phyloP scores from a whole-genome alignment of 768 basidiomycete species.

The Gelatoporia subvermispora region DNA sequence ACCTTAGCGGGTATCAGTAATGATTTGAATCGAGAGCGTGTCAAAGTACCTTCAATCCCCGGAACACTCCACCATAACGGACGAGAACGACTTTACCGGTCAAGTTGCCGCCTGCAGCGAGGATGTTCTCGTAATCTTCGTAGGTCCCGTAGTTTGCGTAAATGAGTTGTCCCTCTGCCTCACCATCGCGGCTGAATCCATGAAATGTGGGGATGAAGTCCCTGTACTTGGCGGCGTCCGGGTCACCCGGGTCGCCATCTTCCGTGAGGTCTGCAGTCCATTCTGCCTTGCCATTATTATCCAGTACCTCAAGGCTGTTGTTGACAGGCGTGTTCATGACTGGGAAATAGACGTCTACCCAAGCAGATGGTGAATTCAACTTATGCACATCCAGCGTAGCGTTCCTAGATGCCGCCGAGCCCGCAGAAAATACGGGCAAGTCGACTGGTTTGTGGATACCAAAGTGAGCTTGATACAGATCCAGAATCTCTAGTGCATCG shows the following conservation, averaged over 20 bases:
- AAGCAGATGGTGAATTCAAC: conserved; percentile 52
- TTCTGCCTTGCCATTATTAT: conserved; percentile 48
- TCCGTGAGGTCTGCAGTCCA: conserved; percentile 78
- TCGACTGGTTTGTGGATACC: conserved; percentile 43
- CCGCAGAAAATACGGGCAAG: conserved; percentile 67
- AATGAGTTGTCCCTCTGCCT: conserved; percentile 64
- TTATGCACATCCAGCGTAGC: conserved; percentile 53
- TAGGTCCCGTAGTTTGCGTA: conserved; percentile 81
- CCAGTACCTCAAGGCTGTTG: conserved; percentile 61
- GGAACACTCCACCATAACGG: conserved; percentile 75
- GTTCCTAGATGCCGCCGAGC: conserved; percentile 57
- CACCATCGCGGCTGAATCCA: conserved; percentile 74
- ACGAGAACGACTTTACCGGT: conserved; percentile 74
- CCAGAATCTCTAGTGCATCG: conserved; percentile 61
- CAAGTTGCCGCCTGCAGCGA: conserved; percentile 61
- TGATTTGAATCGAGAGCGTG: background rate
- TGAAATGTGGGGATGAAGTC: conserved; percentile 77
- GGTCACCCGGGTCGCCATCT: conserved; percentile 67
- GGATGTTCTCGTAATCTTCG: conserved; percentile 66
- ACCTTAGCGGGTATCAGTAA: conserved; percentile 37
- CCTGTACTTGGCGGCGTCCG: conserved; percentile 62
- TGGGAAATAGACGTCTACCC: conserved; percentile 89
- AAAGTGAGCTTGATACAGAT: conserved; percentile 63
- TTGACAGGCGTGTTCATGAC: conserved; percentile 76
- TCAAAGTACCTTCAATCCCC: conserved; percentile 76